phyloP scores from a whole-genome alignment of 2,329 filamentous ascomycete genomes.

The Plectosphaerella cucumerina region DNA sequence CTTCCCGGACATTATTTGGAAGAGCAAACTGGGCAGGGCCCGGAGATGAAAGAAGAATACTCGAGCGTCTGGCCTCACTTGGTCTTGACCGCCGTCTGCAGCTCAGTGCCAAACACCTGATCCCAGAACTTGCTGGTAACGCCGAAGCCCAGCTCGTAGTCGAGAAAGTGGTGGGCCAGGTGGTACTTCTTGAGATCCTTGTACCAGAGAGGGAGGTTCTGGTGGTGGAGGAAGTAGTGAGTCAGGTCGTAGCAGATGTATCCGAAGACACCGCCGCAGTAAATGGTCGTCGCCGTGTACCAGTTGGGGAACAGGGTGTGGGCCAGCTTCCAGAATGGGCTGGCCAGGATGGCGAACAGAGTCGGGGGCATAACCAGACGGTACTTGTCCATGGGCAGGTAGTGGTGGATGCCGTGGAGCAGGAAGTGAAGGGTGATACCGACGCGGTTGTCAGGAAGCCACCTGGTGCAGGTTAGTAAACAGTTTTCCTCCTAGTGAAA shows the following conservation, averaged over 20 bases:
- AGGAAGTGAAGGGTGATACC: constrained; percentile 85
- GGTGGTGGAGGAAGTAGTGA: constrained; percentile 97
- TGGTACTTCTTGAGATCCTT: constrained; percentile 95
- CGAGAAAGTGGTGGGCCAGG: constrained; percentile 93
- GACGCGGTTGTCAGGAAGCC: constrained; percentile 87
- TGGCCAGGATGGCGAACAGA: constrained; percentile 77
- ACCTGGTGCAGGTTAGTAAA: constrained; percentile 48
- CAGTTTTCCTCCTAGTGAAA: too few relatives aligned
- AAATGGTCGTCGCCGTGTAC: constrained; percentile 74
- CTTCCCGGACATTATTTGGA: too few relatives aligned
- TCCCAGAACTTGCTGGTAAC: constrained; percentile 98
- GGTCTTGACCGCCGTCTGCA: constrained; percentile 37
- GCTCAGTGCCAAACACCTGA: constrained; percentile 81
- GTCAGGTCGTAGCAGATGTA: constrained; percentile 97
- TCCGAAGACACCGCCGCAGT: constrained; percentile 87
- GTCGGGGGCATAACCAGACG: constrained; percentile 95
- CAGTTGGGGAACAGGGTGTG: constrained; percentile 80
- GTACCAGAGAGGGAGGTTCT: constrained; percentile 86
- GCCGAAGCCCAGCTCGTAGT: constrained; percentile 96
- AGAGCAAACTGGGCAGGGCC: too few relatives aligned
- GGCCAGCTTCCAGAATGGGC: constrained; percentile 89
- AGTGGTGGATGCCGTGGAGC: constrained; percentile 95
- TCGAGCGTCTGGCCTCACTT: constrained; percentile 16
- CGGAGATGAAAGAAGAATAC: too few relatives aligned
- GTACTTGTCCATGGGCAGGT: constrained; percentile 98